Percentiles rank a stretch among this genome's conserved stretches.
Evolutionary conservation across 441 rosid species (phyloP).

Genomic region (Erysimum pusillum): DNA sequence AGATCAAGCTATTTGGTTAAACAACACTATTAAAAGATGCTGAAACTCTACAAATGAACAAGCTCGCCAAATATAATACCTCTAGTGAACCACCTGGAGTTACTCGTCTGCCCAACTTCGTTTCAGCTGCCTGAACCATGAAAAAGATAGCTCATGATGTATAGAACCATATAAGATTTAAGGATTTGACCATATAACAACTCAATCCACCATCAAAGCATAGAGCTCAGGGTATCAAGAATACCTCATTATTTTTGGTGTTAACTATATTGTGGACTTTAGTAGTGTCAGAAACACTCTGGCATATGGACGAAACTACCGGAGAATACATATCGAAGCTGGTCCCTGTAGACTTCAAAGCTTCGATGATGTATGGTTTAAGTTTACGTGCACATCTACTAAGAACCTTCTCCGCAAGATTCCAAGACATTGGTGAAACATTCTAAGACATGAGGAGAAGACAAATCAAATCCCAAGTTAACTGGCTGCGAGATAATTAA

Average conservation of each 20-base stretch:
- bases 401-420: conserved; percentile 72
- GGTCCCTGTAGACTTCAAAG: conserved; percentile 55
- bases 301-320: conserved; percentile 60
- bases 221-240: conserved; percentile 21
- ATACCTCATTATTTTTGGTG: conserved; percentile 61
- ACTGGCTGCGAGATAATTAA: conserved; percentile 17
- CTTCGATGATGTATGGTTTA: conserved; percentile 63
- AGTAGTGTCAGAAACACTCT: conserved; percentile 42
- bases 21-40: conserved; percentile 24
- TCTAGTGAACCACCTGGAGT: not conserved
- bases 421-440: conserved; percentile 62
- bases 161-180: not conserved
- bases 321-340: conserved; percentile 68
- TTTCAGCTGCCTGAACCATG: conserved; percentile 33
- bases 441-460: conserved; percentile 50
- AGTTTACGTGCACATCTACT: conserved; percentile 70
- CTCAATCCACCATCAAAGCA: conserved; percentile 1
- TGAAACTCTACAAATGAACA: conserved; percentile 17
- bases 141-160: conserved; percentile 15
- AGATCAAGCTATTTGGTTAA: conserved; percentile 24
- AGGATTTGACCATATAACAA: not conserved
- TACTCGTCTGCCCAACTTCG: conserved; percentile 12
- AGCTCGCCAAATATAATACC: conserved; percentile 10
- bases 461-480: conserved; percentile 39
- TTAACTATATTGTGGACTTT: conserved; percentile 44